Conservation (phyloP, 805 yeast genomes). For the Hanseniaspora mollemarum region DNA sequence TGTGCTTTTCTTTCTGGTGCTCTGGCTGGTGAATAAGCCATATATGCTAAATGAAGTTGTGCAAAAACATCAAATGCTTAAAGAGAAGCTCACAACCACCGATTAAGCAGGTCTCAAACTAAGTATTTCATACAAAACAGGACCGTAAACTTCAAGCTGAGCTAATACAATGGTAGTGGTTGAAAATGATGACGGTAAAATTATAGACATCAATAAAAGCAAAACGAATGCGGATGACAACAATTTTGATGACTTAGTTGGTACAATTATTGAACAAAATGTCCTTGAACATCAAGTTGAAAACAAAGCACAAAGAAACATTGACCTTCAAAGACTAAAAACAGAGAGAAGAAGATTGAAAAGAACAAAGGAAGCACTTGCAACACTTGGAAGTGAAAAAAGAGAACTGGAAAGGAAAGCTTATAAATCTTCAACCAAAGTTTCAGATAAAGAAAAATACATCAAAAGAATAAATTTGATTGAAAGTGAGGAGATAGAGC, state of each 20-base stretch:
- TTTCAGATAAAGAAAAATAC: constrained; percentile 47
- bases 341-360: constrained; percentile 65
- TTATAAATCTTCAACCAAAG: constrained; percentile 44
- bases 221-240: background rate
- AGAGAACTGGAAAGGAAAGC: constrained; percentile 39
- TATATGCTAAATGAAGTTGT: too few relatives aligned
- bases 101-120: too few relatives aligned
- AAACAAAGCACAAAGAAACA: constrained; percentile 50
- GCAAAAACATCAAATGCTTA: too few relatives aligned
- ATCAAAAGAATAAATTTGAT: constrained; percentile 44
- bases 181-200: constrained; percentile 12
- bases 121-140: too few relatives aligned
- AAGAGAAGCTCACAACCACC: too few relatives aligned
- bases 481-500: constrained; percentile 39
- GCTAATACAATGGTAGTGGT: constrained; percentile 8
- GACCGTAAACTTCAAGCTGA: too few relatives aligned
- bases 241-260: constrained; percentile 35
- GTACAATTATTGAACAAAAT: constrained; percentile 57
- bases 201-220: background rate
- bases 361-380: constrained; percentile 44
- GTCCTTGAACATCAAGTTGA: constrained; percentile 64
- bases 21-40: too few relatives aligned
- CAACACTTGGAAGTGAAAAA: constrained; percentile 34
- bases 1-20: background rate
- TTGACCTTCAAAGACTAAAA: constrained; percentile 54